Evolutionary conservation across 1,139 yeast genomes (phyloP), one percentile per base, ranked within the genome.

Genomic region (Scheffersomyces illinoinensis): DNA sequence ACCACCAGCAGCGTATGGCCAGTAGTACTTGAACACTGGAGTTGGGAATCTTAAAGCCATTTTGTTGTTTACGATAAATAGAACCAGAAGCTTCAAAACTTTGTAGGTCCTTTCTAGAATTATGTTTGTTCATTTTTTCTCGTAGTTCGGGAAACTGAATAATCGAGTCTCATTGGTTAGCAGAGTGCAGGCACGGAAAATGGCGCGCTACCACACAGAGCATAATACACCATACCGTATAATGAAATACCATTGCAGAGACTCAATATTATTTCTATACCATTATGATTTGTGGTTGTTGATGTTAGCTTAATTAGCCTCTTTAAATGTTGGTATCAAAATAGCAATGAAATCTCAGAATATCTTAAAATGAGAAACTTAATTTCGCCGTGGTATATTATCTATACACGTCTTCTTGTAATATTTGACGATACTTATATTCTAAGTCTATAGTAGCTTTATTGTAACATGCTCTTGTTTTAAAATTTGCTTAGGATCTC

Each of bases 1-100:
- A 81, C 85, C 84, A 71, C 84, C 84, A 67, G 76, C 75, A 60
- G 79, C 82, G 64, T 78, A 81, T 68, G 85, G 85, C 85, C 85
- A 81, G 75, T 73, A 77, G 66, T 73, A 70, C 68, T 80, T 81
- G 66, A 78, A 72, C 65, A 80, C 78, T 67, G 85, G 85, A 66
- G 83, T 79, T 66, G 82, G 75, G 68, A 76, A 80, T 73, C 71
- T 76, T 61, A 48, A 48, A 60, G 65, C 67, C 68, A 64, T 66
- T 57, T 56, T 62, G 53, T 50, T 26, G 54, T 47, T 49, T 46
- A 19, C n/a, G 33, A 49, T 33, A 26, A 20, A 23, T 26, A 50
- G 50, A 23, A 20, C 21, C 51, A 48, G 18, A n/a, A 24, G 7
- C 33, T 24, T 6, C 33, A 24, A 48, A 48, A 48, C 51, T 19